Percentiles rank a stretch among this genome's conserved stretches.
phyloP scores from a whole-genome alignment of 495 filamentous ascomycete genomes.

The Xylaria longipes region DNA sequence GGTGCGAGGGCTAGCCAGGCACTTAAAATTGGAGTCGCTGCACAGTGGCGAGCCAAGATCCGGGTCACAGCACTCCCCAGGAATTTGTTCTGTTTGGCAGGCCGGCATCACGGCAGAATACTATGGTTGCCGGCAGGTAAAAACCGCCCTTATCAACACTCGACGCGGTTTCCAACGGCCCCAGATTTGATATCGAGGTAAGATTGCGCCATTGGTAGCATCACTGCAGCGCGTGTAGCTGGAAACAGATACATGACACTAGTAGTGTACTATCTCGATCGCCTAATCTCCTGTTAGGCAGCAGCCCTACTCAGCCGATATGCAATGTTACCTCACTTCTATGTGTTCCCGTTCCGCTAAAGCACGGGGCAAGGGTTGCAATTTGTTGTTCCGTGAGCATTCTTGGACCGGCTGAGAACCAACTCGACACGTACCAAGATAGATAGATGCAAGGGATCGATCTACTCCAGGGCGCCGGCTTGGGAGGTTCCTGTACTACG shows the following conservation, averaged over 20 bases:
- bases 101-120: not conserved
- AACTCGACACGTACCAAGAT: not conserved
- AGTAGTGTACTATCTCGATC: not conserved
- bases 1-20: not conserved
- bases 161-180: no score
- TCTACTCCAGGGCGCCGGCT: not conserved
- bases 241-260: not conserved
- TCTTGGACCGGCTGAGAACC: not conserved
- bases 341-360: not conserved
- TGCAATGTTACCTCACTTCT: not conserved
- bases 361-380: not conserved
- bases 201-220: not conserved
- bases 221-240: not conserved
- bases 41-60: constrained; percentile 25
- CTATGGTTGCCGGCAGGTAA: no score
- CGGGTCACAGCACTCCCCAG: constrained; percentile 7
- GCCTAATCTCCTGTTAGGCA: not conserved
- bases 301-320: not conserved
- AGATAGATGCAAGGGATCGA: not conserved
- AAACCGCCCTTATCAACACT: no score
- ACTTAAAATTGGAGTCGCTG: constrained; percentile 20
- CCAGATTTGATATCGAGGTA: not conserved
- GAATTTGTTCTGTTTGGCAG: constrained; percentile 10
- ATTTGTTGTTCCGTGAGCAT: not conserved
- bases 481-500: not conserved